These are phyloP conservation scores for Colletotrichum paranaense DNA, from an alignment of 2,329 filamentous ascomycete species.

Conservation along the genomic window DNA sequence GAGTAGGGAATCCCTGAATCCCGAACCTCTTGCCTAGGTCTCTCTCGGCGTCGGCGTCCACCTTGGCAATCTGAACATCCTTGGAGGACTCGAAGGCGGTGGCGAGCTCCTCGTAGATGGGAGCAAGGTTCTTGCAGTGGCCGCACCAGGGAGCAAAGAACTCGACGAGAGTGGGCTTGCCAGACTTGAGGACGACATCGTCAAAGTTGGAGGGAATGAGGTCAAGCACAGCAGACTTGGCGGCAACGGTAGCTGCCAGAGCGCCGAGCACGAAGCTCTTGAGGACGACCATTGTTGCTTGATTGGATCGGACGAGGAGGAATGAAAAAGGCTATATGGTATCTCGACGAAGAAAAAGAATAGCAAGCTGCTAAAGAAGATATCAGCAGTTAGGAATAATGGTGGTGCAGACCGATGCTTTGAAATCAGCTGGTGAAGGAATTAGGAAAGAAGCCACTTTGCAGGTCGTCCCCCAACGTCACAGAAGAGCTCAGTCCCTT, in stretches of 20 bases:
- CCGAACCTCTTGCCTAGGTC: constrained; percentile 86
- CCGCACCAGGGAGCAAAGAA: constrained; percentile 99
- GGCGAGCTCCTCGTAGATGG: constrained; percentile 92
- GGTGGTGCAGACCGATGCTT: constrained; percentile 41
- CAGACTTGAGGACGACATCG: constrained; percentile 85
- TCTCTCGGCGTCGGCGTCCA: constrained; percentile 93
- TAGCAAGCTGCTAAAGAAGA: constrained; percentile 21
- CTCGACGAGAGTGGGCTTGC: constrained; percentile 95
- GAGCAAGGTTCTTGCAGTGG: constrained; percentile 98
- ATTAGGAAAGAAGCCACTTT: constrained; percentile 50
- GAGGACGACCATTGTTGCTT: constrained; percentile 63
- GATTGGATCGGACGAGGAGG: background rate
- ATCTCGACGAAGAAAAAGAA: constrained; percentile 13
- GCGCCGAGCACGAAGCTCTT: constrained; percentile 70
- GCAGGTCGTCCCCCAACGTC: constrained; percentile 37
- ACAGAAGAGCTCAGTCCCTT: constrained; percentile 28
- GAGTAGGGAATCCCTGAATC: constrained; percentile 93
- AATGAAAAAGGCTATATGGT: background rate
- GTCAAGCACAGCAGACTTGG: constrained; percentile 88
- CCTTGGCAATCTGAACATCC: constrained; percentile 89
- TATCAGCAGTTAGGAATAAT: constrained; percentile 1
- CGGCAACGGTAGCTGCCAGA: constrained; percentile 66
- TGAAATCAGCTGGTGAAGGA: constrained; percentile 44
- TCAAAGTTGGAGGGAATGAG: constrained; percentile 94
- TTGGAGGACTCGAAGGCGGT: constrained; percentile 76